Percentiles rank a stretch among this genome's conserved stretches.
phyloP scores from a whole-genome alignment of 2,329 filamentous ascomycete genomes.

The Aspergillus versicolor region DNA sequence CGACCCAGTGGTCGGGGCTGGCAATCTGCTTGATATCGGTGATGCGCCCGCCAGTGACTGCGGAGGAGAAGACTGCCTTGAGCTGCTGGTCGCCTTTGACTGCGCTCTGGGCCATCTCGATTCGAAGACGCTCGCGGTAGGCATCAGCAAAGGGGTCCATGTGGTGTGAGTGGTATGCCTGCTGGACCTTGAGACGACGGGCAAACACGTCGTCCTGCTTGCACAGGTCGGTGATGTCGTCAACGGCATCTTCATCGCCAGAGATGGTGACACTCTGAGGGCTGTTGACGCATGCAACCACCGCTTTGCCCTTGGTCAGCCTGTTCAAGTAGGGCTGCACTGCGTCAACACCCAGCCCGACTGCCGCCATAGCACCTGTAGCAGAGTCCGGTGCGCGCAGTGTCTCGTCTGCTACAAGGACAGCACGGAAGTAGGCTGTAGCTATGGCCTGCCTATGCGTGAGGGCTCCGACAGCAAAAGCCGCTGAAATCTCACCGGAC shows the following conservation, averaged over 20 bases:
- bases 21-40: not conserved
- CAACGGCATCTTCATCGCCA: constrained; percentile 40
- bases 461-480: constrained; percentile 1
- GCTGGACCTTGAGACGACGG: constrained; percentile 36
- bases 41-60: not conserved
- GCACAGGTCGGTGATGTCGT: constrained; percentile 26
- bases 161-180: constrained; percentile 48
- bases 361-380: not conserved
- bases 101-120: not conserved
- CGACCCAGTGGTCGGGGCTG: not conserved
- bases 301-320: not conserved
- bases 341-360: not conserved
- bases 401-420: not conserved
- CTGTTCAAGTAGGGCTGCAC: not conserved
- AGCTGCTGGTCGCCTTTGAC: not conserved
- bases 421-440: not conserved
- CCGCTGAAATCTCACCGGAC: constrained; percentile 29
- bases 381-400: not conserved
- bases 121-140: not conserved
- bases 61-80: not conserved
- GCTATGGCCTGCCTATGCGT: not conserved
- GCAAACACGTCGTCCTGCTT: constrained; percentile 34
- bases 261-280: constrained; percentile 44
- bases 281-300: not conserved
- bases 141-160: constrained; percentile 30